Evolutionary conservation across 2,329 filamentous ascomycete species (phyloP).

Genomic region (Leptographium procerum): DNA sequence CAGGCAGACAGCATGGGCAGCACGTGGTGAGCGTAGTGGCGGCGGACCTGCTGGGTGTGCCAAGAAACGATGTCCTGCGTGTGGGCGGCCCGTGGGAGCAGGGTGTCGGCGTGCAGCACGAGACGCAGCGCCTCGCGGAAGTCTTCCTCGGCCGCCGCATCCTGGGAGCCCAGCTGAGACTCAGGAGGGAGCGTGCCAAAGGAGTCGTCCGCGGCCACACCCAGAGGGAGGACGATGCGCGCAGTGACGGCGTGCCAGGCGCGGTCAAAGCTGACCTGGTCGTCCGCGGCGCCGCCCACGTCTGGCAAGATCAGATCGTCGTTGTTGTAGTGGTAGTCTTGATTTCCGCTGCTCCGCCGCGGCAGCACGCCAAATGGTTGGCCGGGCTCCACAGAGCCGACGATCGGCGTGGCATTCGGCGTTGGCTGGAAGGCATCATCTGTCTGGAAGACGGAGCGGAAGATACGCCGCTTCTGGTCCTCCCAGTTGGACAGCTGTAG

Average conservation of each 20-base stretch:
- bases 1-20: conserved; percentile 42
- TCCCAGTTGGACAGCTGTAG: conserved; percentile 29
- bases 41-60: conserved; percentile 49
- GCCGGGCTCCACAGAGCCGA: conserved; percentile 26
- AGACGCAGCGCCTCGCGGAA: conserved; percentile 43
- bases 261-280: conserved; percentile 48
- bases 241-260: conserved; percentile 53
- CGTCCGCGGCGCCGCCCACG: conserved; percentile 11
- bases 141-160: conserved; percentile 22
- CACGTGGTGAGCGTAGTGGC: conserved; percentile 49
- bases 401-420: conserved; percentile 18
- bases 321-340: neutral
- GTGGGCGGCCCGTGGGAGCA: conserved; percentile 36
- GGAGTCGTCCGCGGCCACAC: conserved; percentile 41
- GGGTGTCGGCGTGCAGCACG: conserved; percentile 34
- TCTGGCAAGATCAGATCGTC: conserved; percentile 11
- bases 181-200: conserved; percentile 36
- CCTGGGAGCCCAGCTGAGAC: conserved; percentile 25
- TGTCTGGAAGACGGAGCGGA: conserved; percentile 45
- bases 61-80: conserved; percentile 47
- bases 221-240: conserved; percentile 43
- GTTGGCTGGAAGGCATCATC: conserved; percentile 37
- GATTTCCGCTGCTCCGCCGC: neutral
- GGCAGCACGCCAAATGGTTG: conserved; percentile 30
- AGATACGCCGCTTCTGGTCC: conserved; percentile 35